phyloP scores from a whole-genome alignment of 2,329 filamentous ascomycete species.

The Exophiala spinifera region DNA sequence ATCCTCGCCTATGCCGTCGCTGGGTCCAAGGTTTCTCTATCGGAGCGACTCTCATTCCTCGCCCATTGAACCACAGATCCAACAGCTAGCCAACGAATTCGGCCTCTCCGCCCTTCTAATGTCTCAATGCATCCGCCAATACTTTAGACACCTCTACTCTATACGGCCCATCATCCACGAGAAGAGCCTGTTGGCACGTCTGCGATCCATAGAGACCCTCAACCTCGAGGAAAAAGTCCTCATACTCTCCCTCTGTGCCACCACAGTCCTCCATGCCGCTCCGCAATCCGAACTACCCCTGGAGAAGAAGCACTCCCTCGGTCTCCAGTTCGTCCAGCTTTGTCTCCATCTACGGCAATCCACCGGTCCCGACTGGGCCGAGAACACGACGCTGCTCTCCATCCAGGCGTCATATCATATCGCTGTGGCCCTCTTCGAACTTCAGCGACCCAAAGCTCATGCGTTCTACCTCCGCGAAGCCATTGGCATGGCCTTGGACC shows the following conservation, averaged over 20 bases:
- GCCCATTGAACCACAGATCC: slow-evolving; percentile 21
- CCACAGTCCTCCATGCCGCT: slow-evolving; percentile 28
- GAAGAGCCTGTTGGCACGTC: slow-evolving; percentile 18
- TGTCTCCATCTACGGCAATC: slow-evolving; percentile 22
- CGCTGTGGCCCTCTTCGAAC: slow-evolving; percentile 28
- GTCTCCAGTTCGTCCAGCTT: slow-evolving; percentile 26
- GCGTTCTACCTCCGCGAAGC: slow-evolving; percentile 30
- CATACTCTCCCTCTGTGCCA: slow-evolving; percentile 27
- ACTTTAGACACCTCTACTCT: slow-evolving; percentile 28
- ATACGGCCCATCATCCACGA: slow-evolving; percentile 30
- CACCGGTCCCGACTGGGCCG: slow-evolving; percentile 24
- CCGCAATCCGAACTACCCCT: slow-evolving; percentile 27
- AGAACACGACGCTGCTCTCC: slow-evolving; percentile 24
- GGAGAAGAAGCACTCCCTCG: slow-evolving; percentile 26
- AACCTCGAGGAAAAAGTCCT: slow-evolving; percentile 27
- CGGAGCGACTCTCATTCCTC: slow-evolving; percentile 24
- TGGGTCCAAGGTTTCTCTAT: slow-evolving; percentile 27
- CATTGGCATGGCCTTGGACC: slow-evolving; percentile 28
- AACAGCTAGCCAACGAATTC: slow-evolving; percentile 25
- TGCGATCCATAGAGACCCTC: slow-evolving; percentile 24
- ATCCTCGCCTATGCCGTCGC: slow-evolving; percentile 23
- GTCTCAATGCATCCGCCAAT: slow-evolving; percentile 30
- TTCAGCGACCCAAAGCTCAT: slow-evolving; percentile 28
- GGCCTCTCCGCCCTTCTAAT: slow-evolving; percentile 27
- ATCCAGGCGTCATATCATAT: slow-evolving; percentile 28